phyloP scores from a whole-genome alignment of 1,139 yeast species.

The Yamadazyma diddensiae region DNA sequence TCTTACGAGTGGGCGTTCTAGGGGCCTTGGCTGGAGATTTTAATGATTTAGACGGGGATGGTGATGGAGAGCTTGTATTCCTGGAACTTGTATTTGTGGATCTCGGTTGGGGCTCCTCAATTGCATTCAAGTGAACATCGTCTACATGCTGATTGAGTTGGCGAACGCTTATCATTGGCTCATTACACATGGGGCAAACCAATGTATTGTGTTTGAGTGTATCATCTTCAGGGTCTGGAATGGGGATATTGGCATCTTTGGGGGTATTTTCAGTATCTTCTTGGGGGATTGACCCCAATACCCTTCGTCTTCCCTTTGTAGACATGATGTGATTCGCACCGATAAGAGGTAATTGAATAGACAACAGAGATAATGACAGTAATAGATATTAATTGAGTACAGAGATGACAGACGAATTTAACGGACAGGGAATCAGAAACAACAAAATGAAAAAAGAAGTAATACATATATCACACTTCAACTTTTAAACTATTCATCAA shows the following conservation, averaged over 20 bases:
- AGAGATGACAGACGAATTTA: too few relatives aligned
- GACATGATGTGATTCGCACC: background rate
- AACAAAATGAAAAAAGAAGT: background rate
- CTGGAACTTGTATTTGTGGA: too few relatives aligned
- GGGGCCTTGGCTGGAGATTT: background rate
- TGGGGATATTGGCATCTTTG: too few relatives aligned
- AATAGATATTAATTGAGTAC: too few relatives aligned
- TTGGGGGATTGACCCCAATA: slow-evolving; percentile 8
- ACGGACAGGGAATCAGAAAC: too few relatives aligned
- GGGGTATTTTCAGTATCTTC: too few relatives aligned
- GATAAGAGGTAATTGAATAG: background rate
- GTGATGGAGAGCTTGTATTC: background rate
- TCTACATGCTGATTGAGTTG: slow-evolving; percentile 74
- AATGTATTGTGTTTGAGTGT: slow-evolving; percentile 4
- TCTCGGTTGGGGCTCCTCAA: too few relatives aligned
- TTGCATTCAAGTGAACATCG: slow-evolving; percentile 47
- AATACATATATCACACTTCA: too few relatives aligned
- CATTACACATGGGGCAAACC: slow-evolving; percentile 71
- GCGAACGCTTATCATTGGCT: slow-evolving; percentile 51
- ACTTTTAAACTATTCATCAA: too few relatives aligned
- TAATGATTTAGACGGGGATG: background rate
- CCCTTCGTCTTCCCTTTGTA: slow-evolving; percentile 2
- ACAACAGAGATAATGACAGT: background rate
- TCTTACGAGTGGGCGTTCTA: slow-evolving; percentile 17
- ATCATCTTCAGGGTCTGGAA: too few relatives aligned